Conservation (phyloP, 441 rosid genomes). For the Melastoma candidum region DNA sequence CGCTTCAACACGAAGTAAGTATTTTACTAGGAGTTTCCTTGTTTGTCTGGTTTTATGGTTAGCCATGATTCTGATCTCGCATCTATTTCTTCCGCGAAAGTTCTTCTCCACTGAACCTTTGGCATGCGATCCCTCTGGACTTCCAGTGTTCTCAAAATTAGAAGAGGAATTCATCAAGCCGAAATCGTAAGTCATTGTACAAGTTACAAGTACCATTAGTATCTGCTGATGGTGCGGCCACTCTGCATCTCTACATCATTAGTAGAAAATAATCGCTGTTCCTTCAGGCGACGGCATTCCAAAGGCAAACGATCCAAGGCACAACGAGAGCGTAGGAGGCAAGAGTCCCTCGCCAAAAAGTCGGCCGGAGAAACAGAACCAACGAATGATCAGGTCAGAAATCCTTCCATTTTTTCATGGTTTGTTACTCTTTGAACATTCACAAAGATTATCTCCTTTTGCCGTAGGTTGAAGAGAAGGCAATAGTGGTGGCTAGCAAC, state of each 20-base stretch:
- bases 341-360: slow-evolving; percentile 16
- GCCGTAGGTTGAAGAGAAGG: slow-evolving; percentile 25
- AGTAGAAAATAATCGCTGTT: not conserved
- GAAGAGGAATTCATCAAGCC: slow-evolving; percentile 33
- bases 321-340: slow-evolving; percentile 25
- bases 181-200: slow-evolving; percentile 26
- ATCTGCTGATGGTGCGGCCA: not conserved
- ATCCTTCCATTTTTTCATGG: not conserved
- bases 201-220: not conserved
- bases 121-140: slow-evolving; percentile 49
- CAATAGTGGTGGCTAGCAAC: not conserved
- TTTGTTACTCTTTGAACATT: accelerated
- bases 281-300: slow-evolving; percentile 25
- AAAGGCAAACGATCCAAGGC: slow-evolving; percentile 32
- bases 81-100: slow-evolving; percentile 22
- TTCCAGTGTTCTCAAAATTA: slow-evolving; percentile 33
- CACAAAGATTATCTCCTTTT: not conserved
- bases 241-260: too few species aligned
- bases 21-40: not conserved
- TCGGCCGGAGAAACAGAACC: slow-evolving; percentile 12
- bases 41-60: not conserved
- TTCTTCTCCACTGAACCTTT: slow-evolving; percentile 42
- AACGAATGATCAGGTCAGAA: slow-evolving; percentile 9
- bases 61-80: not conserved
- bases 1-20: slow-evolving; percentile 44